Conservation (phyloP, 352 stramenopile genomes). For the Thalassiosira hispida region DNA sequence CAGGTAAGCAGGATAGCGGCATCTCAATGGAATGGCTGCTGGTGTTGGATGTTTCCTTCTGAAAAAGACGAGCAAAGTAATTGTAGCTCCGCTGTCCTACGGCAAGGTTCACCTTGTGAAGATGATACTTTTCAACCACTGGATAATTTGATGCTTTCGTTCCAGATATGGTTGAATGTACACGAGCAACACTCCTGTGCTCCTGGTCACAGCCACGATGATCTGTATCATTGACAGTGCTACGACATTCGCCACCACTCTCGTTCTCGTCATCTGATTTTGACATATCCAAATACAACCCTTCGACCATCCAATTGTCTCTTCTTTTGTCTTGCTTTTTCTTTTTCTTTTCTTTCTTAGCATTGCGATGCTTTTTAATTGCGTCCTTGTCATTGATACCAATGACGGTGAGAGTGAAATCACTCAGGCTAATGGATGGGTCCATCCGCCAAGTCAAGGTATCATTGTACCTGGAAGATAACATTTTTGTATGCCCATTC, state of each 20-base stretch:
- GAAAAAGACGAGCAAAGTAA: conserved; percentile 59
- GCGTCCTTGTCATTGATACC: conserved; percentile 49
- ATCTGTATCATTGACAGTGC: background rate
- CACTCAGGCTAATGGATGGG: conserved; percentile 56
- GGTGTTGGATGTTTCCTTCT: conserved; percentile 5
- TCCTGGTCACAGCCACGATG: background rate
- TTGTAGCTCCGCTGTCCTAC: conserved; percentile 57
- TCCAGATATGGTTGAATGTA: conserved; percentile 11
- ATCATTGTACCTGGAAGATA: conserved; percentile 16
- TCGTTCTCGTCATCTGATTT: conserved; percentile 27
- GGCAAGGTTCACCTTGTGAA: conserved; percentile 64
- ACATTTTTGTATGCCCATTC: background rate
- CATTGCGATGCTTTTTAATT: conserved; percentile 17
- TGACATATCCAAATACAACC: conserved; percentile 48
- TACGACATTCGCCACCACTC: conserved; percentile 2
- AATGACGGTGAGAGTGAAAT: conserved; percentile 62
- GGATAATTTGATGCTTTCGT: conserved; percentile 16
- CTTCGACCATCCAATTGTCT: conserved; percentile 48
- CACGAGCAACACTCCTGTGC: background rate
- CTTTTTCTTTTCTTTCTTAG: conserved; percentile 9
- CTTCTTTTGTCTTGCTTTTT: conserved; percentile 22
- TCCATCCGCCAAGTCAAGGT: conserved; percentile 64
- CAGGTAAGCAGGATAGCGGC: conserved; percentile 32
- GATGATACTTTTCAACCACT: conserved; percentile 51
- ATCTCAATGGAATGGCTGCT: conserved; percentile 35